Evolutionary conservation across 139 green algal genomes (phyloP).

Genomic region (Chara braunii): DNA sequence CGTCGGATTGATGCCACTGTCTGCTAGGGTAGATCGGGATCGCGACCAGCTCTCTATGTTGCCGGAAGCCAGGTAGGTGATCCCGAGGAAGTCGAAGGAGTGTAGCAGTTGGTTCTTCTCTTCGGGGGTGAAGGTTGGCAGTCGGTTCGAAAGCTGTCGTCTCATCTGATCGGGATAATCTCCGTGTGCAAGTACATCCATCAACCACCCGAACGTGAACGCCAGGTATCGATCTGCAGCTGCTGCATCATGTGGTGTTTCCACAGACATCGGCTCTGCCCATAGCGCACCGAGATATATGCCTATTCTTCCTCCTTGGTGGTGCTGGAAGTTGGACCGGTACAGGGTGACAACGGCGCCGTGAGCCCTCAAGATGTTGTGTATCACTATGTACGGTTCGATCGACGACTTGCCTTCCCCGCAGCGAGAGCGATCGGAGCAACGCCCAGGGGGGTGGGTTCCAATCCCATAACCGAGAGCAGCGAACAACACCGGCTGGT

Average conservation of each 20-base stretch:
- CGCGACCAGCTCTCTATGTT: too few species aligned
- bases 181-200: conserved; percentile 31
- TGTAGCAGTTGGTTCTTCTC: conserved; percentile 42
- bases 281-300: conserved; percentile 45
- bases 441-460: conserved; percentile 27
- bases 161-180: conserved; percentile 44
- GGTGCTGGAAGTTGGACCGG: conserved; percentile 34
- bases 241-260: conserved; percentile 26
- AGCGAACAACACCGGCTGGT: too few species aligned
- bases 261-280: conserved; percentile 19
- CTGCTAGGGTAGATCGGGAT: too few species aligned
- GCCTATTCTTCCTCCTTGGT: conserved; percentile 44
- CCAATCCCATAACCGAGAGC: conserved; percentile 28
- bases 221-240: conserved; percentile 35
- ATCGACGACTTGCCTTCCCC: conserved; percentile 20
- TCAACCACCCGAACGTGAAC: conserved; percentile 32
- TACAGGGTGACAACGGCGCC: conserved; percentile 43
- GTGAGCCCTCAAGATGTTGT: conserved; percentile 48
- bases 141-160: conserved; percentile 9
- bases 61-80: too few species aligned
- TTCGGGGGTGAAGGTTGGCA: conserved; percentile 48
- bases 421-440: conserved; percentile 14
- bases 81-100: conserved; percentile 50
- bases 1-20: too few species aligned
- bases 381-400: conserved; percentile 40